phyloP scores from a whole-genome alignment of 257 asterid genomes.

The Solanum peruvianum region DNA sequence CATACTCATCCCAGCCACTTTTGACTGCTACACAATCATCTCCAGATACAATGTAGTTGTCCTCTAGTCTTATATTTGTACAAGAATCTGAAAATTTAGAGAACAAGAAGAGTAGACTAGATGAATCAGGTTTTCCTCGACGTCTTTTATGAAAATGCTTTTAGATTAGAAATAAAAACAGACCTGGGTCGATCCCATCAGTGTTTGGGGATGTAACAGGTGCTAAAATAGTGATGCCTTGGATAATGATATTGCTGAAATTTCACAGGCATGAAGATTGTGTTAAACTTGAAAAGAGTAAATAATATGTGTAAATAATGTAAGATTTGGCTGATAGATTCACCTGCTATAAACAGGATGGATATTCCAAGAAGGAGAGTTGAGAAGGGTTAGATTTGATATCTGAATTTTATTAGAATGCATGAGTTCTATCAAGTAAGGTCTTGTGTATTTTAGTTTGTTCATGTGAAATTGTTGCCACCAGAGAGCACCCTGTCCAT shows the following conservation, averaged over 20 bases:
- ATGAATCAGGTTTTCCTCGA: not conserved
- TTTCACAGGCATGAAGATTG: not conserved
- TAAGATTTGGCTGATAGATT: not conserved
- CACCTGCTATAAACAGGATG: slow-evolving; percentile 92
- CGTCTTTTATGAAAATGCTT: not conserved
- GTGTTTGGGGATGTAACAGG: slow-evolving; percentile 90
- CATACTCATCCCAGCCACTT: slow-evolving; percentile 94
- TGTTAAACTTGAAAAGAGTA: not conserved
- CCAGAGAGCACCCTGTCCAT: slow-evolving; percentile 78
- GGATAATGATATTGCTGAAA: slow-evolving; percentile 61
- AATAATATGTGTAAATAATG: not conserved
- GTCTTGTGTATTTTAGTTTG: slow-evolving; percentile 70
- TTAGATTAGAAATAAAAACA: not conserved
- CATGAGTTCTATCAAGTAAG: slow-evolving; percentile 75
- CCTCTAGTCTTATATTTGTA: slow-evolving; percentile 70
- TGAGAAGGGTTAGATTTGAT: slow-evolving; percentile 54
- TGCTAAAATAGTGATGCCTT: slow-evolving; percentile 75
- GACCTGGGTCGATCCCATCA: slow-evolving; percentile 89
- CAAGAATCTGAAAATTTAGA: slow-evolving; percentile 53
- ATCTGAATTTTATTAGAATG: slow-evolving; percentile 64
- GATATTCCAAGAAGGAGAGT: slow-evolving; percentile 85
- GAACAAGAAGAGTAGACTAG: not conserved
- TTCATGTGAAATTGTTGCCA: slow-evolving; percentile 79
- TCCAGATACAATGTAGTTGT: slow-evolving; percentile 65
- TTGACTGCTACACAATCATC: slow-evolving; percentile 81